phyloP scores from a whole-genome alignment of 106 monocot genomes.

The Vanilla planifolia region DNA sequence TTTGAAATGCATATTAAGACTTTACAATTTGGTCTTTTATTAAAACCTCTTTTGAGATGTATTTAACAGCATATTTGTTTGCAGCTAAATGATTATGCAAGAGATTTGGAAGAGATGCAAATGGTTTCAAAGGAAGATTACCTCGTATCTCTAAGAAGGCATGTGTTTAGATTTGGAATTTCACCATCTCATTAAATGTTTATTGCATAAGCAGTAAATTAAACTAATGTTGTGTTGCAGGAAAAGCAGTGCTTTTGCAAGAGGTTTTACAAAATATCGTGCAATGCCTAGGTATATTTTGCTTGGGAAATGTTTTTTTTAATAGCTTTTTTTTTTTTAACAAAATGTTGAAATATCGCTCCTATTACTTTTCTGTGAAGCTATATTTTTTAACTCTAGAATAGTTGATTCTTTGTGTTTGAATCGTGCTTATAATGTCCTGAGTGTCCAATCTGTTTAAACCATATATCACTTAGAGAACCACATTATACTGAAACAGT shows the following conservation, averaged over 20 bases:
- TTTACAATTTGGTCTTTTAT: neutral
- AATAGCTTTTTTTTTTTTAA: no score
- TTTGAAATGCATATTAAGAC: no score
- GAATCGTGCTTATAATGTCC: neutral
- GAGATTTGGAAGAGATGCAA: constrained; percentile 99
- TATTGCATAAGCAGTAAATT: constrained; percentile 3
- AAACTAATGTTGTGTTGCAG: constrained; percentile 31
- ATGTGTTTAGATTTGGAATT: constrained; percentile 20
- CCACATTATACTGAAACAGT: no score
- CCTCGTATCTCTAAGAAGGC: constrained; percentile 96
- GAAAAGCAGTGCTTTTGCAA: constrained; percentile 96
- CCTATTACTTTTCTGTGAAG: neutral
- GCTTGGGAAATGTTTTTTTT: neutral
- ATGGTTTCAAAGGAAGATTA: constrained; percentile 93
- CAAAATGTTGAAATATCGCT: no score
- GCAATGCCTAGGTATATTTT: constrained; percentile 53
- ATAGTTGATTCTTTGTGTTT: neutral
- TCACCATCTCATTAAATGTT: neutral
- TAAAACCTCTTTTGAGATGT: neutral
- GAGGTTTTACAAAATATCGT: constrained; percentile 90
- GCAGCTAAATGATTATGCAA: constrained; percentile 91
- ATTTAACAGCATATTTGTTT: constrained; percentile 1
- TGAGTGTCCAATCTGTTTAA: no score
- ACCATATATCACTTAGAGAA: no score
- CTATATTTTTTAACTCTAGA: neutral